Conservation (phyloP, 2,329 filamentous ascomycete genomes). For the Xenoacremonium recifei region DNA sequence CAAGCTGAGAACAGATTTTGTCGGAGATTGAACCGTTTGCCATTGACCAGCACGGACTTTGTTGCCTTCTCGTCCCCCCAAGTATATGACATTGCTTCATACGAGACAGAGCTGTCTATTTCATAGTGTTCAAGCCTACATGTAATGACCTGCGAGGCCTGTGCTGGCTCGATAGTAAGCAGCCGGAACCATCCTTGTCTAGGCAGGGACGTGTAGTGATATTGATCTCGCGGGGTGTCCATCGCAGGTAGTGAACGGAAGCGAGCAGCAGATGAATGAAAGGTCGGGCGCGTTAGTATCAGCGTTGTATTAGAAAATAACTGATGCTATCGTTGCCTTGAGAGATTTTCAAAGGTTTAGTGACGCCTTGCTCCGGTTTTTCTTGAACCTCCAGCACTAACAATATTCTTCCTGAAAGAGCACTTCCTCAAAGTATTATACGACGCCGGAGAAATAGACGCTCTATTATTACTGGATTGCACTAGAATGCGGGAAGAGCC, state of each 20-base stretch:
- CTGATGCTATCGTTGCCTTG: too few relatives aligned
- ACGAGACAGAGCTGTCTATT: neutral
- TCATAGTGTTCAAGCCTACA: neutral
- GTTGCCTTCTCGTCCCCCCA: neutral
- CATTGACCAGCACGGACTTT: neutral
- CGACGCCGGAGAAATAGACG: slow-evolving; percentile 42
- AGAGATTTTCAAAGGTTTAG: too few relatives aligned
- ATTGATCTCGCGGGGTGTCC: too few relatives aligned
- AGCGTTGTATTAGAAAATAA: too few relatives aligned
- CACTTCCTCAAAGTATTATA: slow-evolving; percentile 49
- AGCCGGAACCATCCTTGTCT: neutral
- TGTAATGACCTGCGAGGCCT: neutral
- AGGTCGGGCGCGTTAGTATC: too few relatives aligned
- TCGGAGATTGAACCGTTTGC: neutral
- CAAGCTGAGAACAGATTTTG: neutral
- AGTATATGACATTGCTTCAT: neutral
- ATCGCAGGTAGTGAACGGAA: too few relatives aligned
- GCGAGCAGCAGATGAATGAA: too few relatives aligned
- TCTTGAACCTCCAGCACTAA: slow-evolving; percentile 48
- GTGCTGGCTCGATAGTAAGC: neutral
- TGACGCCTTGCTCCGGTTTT: too few relatives aligned
- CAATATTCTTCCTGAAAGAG: slow-evolving; percentile 48
- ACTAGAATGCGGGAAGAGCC: slow-evolving; percentile 63
- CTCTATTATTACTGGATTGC: slow-evolving; percentile 59
- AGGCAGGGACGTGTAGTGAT: neutral